Conservation (phyloP, 2,329 filamentous ascomycete genomes). For the Pseudogymnoascus sp. region DNA sequence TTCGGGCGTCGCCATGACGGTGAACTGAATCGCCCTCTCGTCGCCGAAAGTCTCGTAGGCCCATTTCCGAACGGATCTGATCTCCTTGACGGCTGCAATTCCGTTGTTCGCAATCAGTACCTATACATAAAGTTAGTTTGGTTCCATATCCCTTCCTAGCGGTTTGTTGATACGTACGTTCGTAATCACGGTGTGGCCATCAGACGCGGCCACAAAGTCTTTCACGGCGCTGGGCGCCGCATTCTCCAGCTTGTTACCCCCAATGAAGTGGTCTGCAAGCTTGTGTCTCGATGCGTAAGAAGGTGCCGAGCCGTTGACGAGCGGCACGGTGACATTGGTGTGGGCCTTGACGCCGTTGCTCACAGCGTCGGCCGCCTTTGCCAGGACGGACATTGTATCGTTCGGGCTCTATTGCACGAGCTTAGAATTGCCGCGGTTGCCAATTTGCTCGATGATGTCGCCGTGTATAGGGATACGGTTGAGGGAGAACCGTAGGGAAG, state of each 20-base stretch:
- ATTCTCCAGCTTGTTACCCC: conserved; percentile 77
- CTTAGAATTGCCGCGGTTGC: background rate
- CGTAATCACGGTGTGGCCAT: conserved; percentile 96
- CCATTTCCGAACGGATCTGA: conserved; percentile 98
- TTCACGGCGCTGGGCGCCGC: conserved; percentile 82
- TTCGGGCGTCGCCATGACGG: conserved; percentile 98
- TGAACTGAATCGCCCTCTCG: conserved; percentile 97
- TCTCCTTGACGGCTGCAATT: conserved; percentile 98
- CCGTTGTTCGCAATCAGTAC: conserved; percentile 99
- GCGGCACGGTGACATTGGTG: conserved; percentile 37
- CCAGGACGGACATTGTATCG: conserved; percentile 4
- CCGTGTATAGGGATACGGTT: background rate
- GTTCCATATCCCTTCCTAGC: conserved; percentile 6
- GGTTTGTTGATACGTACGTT: conserved; percentile 55
- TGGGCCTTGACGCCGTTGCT: conserved; percentile 27
- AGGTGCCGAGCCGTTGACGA: conserved; percentile 45
- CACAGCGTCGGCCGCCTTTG: conserved; percentile 5
- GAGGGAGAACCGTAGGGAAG: background rate
- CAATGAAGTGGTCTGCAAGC: conserved; percentile 89
- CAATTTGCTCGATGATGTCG: background rate
- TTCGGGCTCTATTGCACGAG: background rate
- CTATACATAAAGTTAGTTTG: conserved; percentile 39
- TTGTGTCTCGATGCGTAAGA: conserved; percentile 74
- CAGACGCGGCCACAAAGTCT: conserved; percentile 84
- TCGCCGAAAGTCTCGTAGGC: conserved; percentile 99